Evolutionary conservation across 192 early-diverging fungal genomes (phyloP).

Genomic region (Martensiomyces pterosporus): DNA sequence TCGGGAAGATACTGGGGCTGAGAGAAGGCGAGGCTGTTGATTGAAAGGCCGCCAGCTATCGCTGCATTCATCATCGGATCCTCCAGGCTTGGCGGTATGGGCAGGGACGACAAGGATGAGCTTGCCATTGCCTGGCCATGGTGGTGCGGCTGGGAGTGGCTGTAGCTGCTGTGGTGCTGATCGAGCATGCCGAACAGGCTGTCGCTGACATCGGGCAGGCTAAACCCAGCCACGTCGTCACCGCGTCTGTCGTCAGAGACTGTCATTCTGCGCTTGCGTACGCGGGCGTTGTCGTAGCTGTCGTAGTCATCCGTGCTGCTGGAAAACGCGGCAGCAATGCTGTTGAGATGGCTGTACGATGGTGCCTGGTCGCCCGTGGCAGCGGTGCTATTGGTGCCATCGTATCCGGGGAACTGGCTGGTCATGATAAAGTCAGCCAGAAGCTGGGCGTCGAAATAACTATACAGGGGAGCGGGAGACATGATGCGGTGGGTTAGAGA

Average conservation of each 20-base stretch:
- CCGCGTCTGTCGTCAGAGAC: constrained; percentile 38
- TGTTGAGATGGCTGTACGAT: constrained; percentile 16
- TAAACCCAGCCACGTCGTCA: constrained; percentile 14
- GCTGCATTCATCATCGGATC: constrained; percentile 16
- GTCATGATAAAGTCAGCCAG: constrained; percentile 51
- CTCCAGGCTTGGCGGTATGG: constrained; percentile 24
- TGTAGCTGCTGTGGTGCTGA: constrained; percentile 18
- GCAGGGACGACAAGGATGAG: constrained; percentile 23
- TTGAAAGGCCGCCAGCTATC: constrained; percentile 11
- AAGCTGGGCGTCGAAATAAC: constrained; percentile 50
- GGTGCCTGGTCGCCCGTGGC: constrained; percentile 14
- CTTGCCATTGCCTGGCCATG: constrained; percentile 1
- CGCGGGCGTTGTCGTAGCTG: constrained; percentile 42
- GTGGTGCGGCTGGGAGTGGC: neutral
- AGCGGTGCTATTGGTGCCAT: constrained; percentile 25
- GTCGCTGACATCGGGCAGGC: constrained; percentile 22
- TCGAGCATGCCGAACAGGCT: constrained; percentile 42
- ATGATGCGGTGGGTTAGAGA: no score
- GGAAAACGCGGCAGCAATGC: constrained; percentile 18
- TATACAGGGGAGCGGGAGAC: constrained; percentile 44
- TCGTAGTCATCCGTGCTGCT: constrained; percentile 38
- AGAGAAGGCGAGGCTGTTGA: no score
- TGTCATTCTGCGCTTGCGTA: constrained; percentile 46
- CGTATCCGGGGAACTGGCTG: constrained; percentile 44
- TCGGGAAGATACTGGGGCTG: constrained; percentile 4